Percentiles rank a stretch among this genome's conserved stretches.
Conservation (phyloP, 148 eudicot species). For the Rhododendron ferrugineum region DNA sequence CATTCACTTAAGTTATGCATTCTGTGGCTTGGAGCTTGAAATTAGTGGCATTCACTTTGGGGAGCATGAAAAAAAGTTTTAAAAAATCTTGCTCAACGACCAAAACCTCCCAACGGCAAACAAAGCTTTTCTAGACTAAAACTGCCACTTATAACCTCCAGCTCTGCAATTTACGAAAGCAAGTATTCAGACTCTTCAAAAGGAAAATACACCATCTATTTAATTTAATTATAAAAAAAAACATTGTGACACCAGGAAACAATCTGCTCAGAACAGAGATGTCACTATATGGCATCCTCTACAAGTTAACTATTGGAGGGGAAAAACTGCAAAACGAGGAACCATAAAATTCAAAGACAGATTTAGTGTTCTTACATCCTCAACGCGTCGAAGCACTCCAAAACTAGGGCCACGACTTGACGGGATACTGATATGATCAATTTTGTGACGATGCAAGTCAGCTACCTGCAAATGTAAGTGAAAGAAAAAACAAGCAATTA, state of each 20-base stretch:
- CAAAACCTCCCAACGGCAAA: background rate
- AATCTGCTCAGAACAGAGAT: background rate
- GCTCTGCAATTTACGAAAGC: background rate
- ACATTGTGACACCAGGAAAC: background rate
- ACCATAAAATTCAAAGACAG: background rate
- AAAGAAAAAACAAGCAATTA: background rate
- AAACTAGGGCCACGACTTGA: conserved; percentile 58
- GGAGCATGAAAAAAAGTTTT: background rate
- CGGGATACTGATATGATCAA: conserved; percentile 87
- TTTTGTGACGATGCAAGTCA: conserved; percentile 87
- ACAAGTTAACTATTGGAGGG: conserved; percentile 40
- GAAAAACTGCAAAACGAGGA: background rate
- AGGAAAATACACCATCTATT: background rate
- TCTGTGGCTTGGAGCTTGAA: too few relatives aligned
- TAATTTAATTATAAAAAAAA: background rate
- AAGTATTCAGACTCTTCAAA: background rate
- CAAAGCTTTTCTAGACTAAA: background rate
- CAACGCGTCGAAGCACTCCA: conserved; percentile 81
- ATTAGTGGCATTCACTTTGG: background rate
- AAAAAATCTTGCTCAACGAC: background rate
- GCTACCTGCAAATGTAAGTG: conserved; percentile 46
- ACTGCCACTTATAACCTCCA: background rate
- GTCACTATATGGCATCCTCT: conserved; percentile 53
- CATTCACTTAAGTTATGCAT: background rate
- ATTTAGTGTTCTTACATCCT: conserved; percentile 59